These are phyloP conservation scores for Zygosaccharomyces pseudorouxii DNA, from an alignment of 805 yeast species.

Conservation along the genomic window DNA sequence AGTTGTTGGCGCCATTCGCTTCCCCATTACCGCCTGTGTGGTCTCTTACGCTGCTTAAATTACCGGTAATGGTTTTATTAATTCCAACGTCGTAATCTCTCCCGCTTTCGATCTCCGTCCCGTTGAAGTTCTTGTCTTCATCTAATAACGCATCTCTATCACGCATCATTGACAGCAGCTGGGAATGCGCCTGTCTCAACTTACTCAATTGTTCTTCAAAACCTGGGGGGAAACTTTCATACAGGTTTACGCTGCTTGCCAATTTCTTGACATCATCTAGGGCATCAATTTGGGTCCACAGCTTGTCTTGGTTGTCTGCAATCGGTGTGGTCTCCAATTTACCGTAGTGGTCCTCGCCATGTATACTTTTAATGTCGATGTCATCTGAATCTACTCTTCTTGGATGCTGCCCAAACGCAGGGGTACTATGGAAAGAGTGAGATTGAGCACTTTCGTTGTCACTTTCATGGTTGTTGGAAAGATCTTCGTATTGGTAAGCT, in stretches of 20 bases:
- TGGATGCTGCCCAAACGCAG: neutral
- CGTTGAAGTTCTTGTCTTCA: conserved; percentile 12
- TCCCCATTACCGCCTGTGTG: conserved; percentile 1
- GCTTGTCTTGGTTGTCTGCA: conserved; percentile 64
- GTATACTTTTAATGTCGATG: conserved; percentile 1
- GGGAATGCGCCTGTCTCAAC: conserved; percentile 54
- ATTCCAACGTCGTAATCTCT: neutral
- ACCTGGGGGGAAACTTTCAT: conserved; percentile 39
- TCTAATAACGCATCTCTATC: conserved; percentile 24
- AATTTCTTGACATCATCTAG: conserved; percentile 70
- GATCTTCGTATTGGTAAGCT: neutral
- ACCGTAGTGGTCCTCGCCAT: conserved; percentile 15
- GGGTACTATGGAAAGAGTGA: neutral
- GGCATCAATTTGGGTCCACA: conserved; percentile 86
- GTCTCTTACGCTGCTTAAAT: conserved; percentile 8
- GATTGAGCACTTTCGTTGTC: neutral
- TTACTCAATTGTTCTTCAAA: conserved; percentile 38
- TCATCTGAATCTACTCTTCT: neutral
- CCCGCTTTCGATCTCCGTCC: conserved; percentile 10
- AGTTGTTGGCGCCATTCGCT: neutral
- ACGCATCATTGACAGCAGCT: conserved; percentile 37
- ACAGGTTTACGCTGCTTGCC: conserved; percentile 47
- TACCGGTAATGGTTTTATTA: neutral
- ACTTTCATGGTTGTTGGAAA: neutral
- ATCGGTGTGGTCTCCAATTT: conserved; percentile 42